phyloP scores from a whole-genome alignment of 2,329 filamentous ascomycete species.

The Apiospora rasikravindrae region DNA sequence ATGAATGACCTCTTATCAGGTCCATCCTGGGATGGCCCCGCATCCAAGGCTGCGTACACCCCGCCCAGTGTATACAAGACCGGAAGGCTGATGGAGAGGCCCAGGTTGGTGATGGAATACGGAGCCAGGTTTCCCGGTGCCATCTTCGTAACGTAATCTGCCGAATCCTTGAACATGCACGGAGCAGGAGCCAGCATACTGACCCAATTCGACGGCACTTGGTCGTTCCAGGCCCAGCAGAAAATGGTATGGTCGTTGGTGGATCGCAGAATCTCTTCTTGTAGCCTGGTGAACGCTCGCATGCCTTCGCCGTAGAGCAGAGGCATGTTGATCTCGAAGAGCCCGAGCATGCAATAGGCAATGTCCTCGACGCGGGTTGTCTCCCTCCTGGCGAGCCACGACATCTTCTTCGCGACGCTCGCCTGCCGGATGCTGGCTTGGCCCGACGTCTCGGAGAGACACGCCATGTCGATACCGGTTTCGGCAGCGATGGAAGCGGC shows the following conservation, averaged over 20 bases:
- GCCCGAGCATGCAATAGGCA: conserved; percentile 38
- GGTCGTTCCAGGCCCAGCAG: background rate
- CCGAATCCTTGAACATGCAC: background rate
- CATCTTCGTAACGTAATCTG: background rate
- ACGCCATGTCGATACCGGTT: background rate
- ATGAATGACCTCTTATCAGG: background rate
- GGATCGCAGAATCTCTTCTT: conserved; percentile 27
- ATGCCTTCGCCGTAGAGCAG: conserved; percentile 39
- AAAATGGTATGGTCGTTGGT: background rate
- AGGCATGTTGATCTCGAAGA: conserved; percentile 39
- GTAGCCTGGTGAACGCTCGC: conserved; percentile 23
- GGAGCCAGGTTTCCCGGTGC: background rate
- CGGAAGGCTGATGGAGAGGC: background rate
- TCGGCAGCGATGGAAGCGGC: background rate
- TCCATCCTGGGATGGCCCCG: background rate
- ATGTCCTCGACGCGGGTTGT: conserved; percentile 35
- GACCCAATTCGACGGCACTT: background rate
- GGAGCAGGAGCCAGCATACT: background rate
- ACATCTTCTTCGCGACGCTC: conserved; percentile 34
- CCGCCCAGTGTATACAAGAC: background rate
- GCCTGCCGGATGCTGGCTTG: background rate
- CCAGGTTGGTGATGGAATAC: background rate
- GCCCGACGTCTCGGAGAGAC: background rate
- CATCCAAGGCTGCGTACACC: background rate
- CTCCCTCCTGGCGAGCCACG: conserved; percentile 33